A percentile compares a stretch with the other conserved stretches of the same genome.
These are phyloP conservation scores for Didymella pomorum DNA, from an alignment of 2,329 filamentous ascomycete genomes.

Conservation along the genomic window DNA sequence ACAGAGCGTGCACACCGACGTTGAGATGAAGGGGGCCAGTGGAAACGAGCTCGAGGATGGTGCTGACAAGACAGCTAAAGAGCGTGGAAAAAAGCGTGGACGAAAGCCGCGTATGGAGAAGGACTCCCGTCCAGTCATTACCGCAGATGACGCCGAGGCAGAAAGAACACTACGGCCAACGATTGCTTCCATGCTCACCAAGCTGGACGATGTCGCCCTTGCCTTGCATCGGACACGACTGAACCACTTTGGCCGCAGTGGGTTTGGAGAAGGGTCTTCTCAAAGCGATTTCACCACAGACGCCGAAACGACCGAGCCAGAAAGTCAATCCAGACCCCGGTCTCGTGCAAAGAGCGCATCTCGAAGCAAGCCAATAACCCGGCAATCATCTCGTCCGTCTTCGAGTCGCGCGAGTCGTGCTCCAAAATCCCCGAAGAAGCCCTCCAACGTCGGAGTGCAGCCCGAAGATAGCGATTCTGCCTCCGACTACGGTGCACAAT, in stretches of 20 bases:
- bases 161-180: conserved; percentile 70
- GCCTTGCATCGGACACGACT: conserved; percentile 73
- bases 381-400: conserved; percentile 24
- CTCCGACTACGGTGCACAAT: conserved; percentile 46
- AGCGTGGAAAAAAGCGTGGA: conserved; percentile 18
- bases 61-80: neutral
- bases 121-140: conserved; percentile 60
- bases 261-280: conserved; percentile 39
- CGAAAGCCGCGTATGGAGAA: conserved; percentile 19
- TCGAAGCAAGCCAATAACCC: conserved; percentile 19
- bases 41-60: neutral
- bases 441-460: conserved; percentile 24
- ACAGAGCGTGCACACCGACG: conserved; percentile 18
- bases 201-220: conserved; percentile 73
- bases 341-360: conserved; percentile 22
- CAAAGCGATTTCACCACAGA: conserved; percentile 42
- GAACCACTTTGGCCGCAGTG: conserved; percentile 53
- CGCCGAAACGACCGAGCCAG: conserved; percentile 31
- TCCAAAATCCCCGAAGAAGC: conserved; percentile 6
- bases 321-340: conserved; percentile 27
- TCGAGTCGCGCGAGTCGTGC: conserved; percentile 7
- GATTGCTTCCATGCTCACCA: conserved; percentile 72
- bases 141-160: conserved; percentile 75
- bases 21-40: conserved; percentile 21
- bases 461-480: conserved; percentile 53